These are phyloP conservation scores for Cryptococcus depauperatus DNA, from an alignment of 1,284 basidiomycete species.

Conservation along the genomic window DNA sequence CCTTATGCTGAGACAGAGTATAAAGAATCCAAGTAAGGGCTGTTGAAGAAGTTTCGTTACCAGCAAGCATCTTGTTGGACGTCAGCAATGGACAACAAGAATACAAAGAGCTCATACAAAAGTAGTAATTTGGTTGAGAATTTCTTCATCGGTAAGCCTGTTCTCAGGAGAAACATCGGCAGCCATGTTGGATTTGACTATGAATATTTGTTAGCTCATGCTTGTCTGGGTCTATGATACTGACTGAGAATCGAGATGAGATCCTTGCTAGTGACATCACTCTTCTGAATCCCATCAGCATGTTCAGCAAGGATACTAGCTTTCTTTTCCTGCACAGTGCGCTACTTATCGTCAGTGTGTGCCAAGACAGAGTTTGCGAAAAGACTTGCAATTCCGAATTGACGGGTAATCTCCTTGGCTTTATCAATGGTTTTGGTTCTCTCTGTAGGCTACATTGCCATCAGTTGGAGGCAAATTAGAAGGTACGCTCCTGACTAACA, in stretches of 20 bases:
- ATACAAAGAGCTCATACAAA: too few species aligned
- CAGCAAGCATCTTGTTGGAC: constrained; percentile 49
- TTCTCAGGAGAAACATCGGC: constrained; percentile 51
- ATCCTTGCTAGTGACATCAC: constrained; percentile 48
- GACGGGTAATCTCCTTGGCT: constrained; percentile 50
- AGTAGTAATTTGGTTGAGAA: constrained; percentile 66
- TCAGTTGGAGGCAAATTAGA: background rate
- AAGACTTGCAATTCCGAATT: constrained; percentile 49
- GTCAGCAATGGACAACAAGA: too few species aligned
- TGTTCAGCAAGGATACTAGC: constrained; percentile 30
- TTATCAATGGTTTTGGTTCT: constrained; percentile 40
- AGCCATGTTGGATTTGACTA: constrained; percentile 57
- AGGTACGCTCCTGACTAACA: constrained; percentile 46
- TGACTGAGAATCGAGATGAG: constrained; percentile 50
- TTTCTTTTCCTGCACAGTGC: constrained; percentile 53
- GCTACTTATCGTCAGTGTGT: constrained; percentile 14
- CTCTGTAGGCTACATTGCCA: constrained; percentile 29
- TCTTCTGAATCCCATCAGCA: constrained; percentile 37
- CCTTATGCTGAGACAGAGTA: constrained; percentile 54
- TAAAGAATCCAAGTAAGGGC: constrained; percentile 66
- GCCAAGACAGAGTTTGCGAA: background rate
- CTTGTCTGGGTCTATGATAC: constrained; percentile 16
- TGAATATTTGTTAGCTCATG: background rate
- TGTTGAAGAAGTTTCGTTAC: constrained; percentile 69
- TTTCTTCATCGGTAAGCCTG: constrained; percentile 57